Conservation (phyloP, 129 eudicot species). For the Flaveria robusta region DNA sequence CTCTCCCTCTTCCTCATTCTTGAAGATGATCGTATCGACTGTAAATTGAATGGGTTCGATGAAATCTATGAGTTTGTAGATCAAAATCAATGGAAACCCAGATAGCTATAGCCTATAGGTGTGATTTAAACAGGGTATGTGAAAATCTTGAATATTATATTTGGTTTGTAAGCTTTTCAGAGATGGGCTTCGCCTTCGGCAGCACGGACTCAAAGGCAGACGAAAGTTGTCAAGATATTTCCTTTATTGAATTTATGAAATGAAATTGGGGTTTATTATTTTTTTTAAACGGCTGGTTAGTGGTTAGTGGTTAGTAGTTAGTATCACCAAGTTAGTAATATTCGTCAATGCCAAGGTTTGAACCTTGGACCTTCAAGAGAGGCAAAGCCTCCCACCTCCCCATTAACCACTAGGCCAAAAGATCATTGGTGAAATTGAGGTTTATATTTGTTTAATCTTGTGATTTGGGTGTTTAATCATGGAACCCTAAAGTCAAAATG, state of each 20-base stretch:
- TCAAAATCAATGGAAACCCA: conserved; percentile 13
- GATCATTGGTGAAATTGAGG: no score
- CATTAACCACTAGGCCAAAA: no score
- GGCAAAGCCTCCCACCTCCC: no score
- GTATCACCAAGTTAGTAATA: no score
- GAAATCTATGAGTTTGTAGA: conserved; percentile 1
- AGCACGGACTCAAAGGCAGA: background rate
- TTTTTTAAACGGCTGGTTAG: no score
- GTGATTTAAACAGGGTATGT: conserved; percentile 3
- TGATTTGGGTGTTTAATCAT: background rate
- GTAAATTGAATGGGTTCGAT: background rate
- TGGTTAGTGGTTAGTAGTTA: no score
- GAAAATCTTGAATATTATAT: background rate
- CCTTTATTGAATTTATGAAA: conserved; percentile 1
- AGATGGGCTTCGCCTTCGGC: background rate
- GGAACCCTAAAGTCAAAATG: conserved; percentile 8
- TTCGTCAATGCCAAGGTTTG: no score
- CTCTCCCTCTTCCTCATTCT: conserved; percentile 90
- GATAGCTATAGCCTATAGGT: background rate
- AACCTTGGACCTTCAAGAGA: no score
- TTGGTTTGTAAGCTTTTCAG: background rate
- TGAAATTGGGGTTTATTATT: conserved; percentile 24
- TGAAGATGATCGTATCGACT: conserved; percentile 9
- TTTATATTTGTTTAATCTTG: background rate
- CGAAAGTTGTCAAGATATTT: background rate